Percentiles rank a stretch among this genome's conserved stretches.
Conservation (phyloP, 495 filamentous ascomycete species). For the Oidiodendron maius region DNA sequence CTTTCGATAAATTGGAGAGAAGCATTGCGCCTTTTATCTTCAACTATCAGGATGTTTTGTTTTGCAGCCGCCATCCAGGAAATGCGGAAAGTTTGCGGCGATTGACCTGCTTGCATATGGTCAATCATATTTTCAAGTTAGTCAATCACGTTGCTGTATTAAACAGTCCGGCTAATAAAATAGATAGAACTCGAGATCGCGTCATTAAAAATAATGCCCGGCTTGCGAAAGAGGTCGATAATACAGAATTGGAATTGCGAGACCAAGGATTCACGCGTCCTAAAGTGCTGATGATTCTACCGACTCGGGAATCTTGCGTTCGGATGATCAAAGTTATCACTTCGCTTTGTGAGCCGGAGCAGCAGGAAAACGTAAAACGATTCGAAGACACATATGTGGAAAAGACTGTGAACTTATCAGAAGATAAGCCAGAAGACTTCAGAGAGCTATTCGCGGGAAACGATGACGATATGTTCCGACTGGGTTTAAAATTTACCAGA, state of each 20-base stretch:
- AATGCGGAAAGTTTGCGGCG: slow-evolving; percentile 62
- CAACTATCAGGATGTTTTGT: slow-evolving; percentile 76
- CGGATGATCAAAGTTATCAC: slow-evolving; percentile 70
- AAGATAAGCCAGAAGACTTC: slow-evolving; percentile 81
- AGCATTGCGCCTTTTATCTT: slow-evolving; percentile 55
- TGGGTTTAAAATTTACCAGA: slow-evolving; percentile 90
- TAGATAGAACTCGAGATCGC: slow-evolving; percentile 66
- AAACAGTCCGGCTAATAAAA: slow-evolving; percentile 6
- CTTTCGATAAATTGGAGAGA: slow-evolving; percentile 45
- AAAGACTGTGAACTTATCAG: slow-evolving; percentile 57
- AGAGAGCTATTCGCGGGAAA: slow-evolving; percentile 86
- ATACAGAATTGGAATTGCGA: slow-evolving; percentile 67
- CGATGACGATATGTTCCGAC: slow-evolving; percentile 91
- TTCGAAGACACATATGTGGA: slow-evolving; percentile 75
- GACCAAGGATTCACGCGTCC: slow-evolving; percentile 96
- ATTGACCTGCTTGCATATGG: slow-evolving; percentile 71
- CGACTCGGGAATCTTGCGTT: slow-evolving; percentile 79
- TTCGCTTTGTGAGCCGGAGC: slow-evolving; percentile 68
- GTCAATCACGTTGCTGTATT: slow-evolving; percentile 8
- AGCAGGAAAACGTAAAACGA: slow-evolving; percentile 91
- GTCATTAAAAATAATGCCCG: slow-evolving; percentile 88
- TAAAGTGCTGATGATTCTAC: slow-evolving; percentile 83
- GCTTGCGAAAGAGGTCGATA: slow-evolving; percentile 43
- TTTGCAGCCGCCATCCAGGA: slow-evolving; percentile 58
- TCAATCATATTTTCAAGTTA: slow-evolving; percentile 88